Evolutionary conservation across 139 green algal genomes (phyloP), one percentile per base, ranked within the genome.

Genomic region (Coelastrella sp.): DNA sequence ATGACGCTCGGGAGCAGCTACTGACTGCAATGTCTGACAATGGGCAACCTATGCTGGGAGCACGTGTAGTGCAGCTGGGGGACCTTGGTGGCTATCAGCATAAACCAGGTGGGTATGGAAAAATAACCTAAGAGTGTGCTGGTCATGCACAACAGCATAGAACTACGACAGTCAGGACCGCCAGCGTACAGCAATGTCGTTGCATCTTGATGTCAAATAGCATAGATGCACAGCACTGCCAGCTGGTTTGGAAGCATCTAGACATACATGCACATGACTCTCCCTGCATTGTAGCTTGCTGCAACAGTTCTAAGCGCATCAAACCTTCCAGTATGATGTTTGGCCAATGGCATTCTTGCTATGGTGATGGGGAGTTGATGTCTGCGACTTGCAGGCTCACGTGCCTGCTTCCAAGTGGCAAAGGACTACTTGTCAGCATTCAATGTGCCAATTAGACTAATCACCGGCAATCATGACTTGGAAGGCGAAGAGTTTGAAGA

Each of bases 11-110:
- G 23, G 45, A 88, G 4, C 93, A 98, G 62, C 85, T 98, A 1
- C 23, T 84, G 13, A 25, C 4, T 0, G 81, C 69, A 0, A 79
- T 94, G 59, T 34, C 37, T 3, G 63, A 63, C 0, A 30, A 5
- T 30, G 75, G 64, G 0, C 19, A n/a, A 32, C 21, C 57, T 21
- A 13, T 71, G 37, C 27, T 79, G 73, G 83, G 74, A 0, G 85
- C 83, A 48, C 85, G 92, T 5, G 74, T 96, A 11, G 85, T 93
- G 35, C 94, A 96, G 86, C 84, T 96, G 35, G 94, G 94, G 4
- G 95, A 98, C 87, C 68, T 98, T 57, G 94, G 95, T 2, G 91
- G 91, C 27, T 94, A 97, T 79, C 92, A 92, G n/a, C 80, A 91
- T 83, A 67, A 81, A 25, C 94, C 94, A 72, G 91, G 88, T 77